Base-by-base conservation (phyloP, 2,329 filamentous ascomycete genomes). In the Ascomycota sp. region DNA sequence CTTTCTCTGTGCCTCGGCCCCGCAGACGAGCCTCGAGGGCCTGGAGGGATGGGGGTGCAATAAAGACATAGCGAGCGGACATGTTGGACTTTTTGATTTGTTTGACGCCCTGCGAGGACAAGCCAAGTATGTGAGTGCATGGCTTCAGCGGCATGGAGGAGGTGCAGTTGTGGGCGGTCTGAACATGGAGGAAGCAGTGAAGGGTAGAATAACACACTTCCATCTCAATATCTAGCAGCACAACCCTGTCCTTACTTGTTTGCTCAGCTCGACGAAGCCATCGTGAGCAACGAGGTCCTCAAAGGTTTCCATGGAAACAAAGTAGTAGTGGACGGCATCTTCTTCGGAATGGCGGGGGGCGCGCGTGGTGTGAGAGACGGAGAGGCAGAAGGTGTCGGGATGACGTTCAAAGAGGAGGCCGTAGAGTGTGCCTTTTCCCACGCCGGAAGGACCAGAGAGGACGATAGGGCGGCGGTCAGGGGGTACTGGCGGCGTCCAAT, bases 161-260 rank as follows among this genome's bases (percentile, higher is more conserved):
- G n/a, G n/a, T n/a, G n/a, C n/a, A n/a, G n/a, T n/a, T n/a, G n/a
- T n/a, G n/a, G n/a, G n/a, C n/a, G n/a, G n/a, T n/a, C n/a, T n/a
- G n/a, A n/a, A n/a, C n/a, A n/a, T n/a, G n/a, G n/a, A n/a, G n/a
- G n/a, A n/a, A n/a, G n/a, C n/a, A 19, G 36, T n/a, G 7, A 2
- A 9, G n/a, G 20, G 9, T 11, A 22, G 11, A 11, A 9, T 9
- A 12, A 42, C 56, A 22, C 48, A 76, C 74, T 69, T 93, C 83
- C 81, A 94, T 93, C 63, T 94, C 86, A 47, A 94, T 95, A 51
- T 95, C 86, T 40, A 94, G 59, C 28, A 94, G 72, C 36, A 85
- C 86, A 25, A 83, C 69, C 44, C 64, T 65, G 12, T 73, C 75
- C 55, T 74, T 69, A 35, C 69, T 65, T 2, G 66, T 66, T 49